Base-by-base conservation (phyloP, 306 rosid species). In the Cicer yamashitae region DNA sequence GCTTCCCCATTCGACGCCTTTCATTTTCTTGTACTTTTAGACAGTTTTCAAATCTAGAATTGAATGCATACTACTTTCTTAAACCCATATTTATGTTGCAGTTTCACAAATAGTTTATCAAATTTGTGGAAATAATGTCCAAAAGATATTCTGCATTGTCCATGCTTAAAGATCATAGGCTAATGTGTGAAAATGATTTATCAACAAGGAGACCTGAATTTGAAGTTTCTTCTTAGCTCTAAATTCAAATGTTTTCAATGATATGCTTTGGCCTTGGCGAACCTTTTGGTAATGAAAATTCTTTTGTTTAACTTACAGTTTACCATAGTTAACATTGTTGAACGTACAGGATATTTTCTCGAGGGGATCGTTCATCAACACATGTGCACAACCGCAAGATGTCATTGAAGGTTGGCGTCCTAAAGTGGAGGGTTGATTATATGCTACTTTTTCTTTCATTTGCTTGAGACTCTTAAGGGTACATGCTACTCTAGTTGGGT, bases 381-480 rank as follows among this genome's bases (percentile, higher is more conserved):
- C 99, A 20, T 79, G 93, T 38, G 88, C 97, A 12, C 81, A 75
- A 69, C 85, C 90, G 0, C 88, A 94, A 64, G 99, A 94, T 88
- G 93, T 91, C 38, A 80, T 94, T 78, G 92, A 85, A 2, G 98
- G 99, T 82, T 94, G 99, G 99, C 93, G 97, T 77, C 87, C 99
- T 7, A 94, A 94, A 83, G 96, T 91, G 40, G 84, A 88, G 58
- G 93, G 88, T 77, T 89, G 82, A 87, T 70, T 51, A 85, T 70
- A 60, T 44, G 57, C 53, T 15, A 58, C 54, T 62, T 20, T 58
- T 58, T 58, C 64, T 22, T 63, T 58, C 63, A 68, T 50, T 52
- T 65, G 41, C 53, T 8, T 5, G 30, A 25, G 69, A 76, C 74
- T 52, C 39, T 18, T 18, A 51, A 84, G 47, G 38, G 70, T 51